Percentiles rank a stretch among this genome's conserved stretches.
Evolutionary conservation across 1,139 yeast genomes (phyloP).

Genomic region (Candida gigantensis): DNA sequence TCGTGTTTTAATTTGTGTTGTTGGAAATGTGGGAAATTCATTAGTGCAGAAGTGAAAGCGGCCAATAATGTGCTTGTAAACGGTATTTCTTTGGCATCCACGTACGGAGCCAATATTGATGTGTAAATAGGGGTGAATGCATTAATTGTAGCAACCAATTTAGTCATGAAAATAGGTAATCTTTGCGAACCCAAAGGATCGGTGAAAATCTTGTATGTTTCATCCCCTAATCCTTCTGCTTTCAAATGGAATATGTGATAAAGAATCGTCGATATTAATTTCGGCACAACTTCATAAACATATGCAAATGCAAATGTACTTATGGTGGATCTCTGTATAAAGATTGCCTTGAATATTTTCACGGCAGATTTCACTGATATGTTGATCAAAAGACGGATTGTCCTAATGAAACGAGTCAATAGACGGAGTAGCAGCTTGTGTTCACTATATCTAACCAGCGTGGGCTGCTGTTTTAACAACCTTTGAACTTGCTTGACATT

Average conservation of each 20-base stretch:
- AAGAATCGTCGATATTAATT: constrained; percentile 22
- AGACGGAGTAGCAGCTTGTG: neutral
- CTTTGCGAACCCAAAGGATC: constrained; percentile 28
- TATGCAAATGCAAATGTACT: constrained; percentile 39
- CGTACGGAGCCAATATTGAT: constrained; percentile 9
- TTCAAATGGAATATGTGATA: constrained; percentile 19
- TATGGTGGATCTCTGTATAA: constrained; percentile 16
- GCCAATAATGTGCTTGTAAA: constrained; percentile 12
- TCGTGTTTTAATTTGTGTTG: constrained; percentile 13
- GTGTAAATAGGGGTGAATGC: constrained; percentile 17
- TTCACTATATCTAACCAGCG: neutral
- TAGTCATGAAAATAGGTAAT: constrained; percentile 32
- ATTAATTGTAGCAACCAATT: constrained; percentile 21
- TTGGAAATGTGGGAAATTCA: constrained; percentile 25
- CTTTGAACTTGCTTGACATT: neutral
- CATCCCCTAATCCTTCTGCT: constrained; percentile 13
- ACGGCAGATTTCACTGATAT: constrained; percentile 1
- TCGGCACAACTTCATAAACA: constrained; percentile 35
- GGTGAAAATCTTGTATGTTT: constrained; percentile 17
- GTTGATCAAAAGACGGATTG: constrained; percentile 1
- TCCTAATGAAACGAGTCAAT: neutral
- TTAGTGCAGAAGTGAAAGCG: constrained; percentile 22
- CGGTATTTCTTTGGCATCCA: constrained; percentile 2
- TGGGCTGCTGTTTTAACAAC: neutral
- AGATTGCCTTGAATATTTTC: constrained; percentile 7